These are phyloP conservation scores for Yarrowia osloensis DNA, from an alignment of 805 yeast species.

Conservation along the genomic window DNA sequence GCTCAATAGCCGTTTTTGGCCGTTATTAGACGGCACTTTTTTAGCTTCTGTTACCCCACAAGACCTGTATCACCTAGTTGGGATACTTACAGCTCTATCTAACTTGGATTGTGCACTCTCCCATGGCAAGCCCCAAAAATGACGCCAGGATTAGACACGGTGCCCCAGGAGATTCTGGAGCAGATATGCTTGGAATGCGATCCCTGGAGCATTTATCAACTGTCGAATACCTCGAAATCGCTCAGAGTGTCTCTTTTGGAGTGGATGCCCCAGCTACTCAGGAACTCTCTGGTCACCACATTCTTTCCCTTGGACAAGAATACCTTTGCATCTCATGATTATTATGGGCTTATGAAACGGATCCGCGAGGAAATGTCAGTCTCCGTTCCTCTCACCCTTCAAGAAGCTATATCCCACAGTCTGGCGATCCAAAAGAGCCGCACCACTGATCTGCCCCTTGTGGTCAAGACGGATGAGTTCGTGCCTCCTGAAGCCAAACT, in stretches of 20 bases:
- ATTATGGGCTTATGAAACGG: neutral
- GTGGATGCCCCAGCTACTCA: neutral
- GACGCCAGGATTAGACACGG: neutral
- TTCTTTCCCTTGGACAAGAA: conserved; percentile 2
- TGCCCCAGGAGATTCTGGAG: neutral
- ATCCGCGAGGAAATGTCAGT: neutral
- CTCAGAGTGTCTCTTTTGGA: neutral
- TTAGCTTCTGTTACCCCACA: conserved; percentile 13
- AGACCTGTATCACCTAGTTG: neutral
- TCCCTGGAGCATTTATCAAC: neutral
- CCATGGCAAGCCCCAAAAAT: neutral
- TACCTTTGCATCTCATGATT: neutral
- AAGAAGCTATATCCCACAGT: neutral
- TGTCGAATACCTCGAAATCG: neutral
- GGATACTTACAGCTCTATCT: neutral
- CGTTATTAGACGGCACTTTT: neutral
- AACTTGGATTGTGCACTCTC: neutral
- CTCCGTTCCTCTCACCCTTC: neutral
- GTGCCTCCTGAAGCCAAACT: neutral
- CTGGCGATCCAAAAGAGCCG: neutral
- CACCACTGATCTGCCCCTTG: neutral
- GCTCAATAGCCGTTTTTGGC: too few species aligned
- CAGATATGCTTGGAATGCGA: neutral
- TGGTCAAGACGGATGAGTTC: neutral
- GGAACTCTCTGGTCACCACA: neutral